Conservation (phyloP, 352 stramenopile genomes). For the Globisporangium nagaii region DNA sequence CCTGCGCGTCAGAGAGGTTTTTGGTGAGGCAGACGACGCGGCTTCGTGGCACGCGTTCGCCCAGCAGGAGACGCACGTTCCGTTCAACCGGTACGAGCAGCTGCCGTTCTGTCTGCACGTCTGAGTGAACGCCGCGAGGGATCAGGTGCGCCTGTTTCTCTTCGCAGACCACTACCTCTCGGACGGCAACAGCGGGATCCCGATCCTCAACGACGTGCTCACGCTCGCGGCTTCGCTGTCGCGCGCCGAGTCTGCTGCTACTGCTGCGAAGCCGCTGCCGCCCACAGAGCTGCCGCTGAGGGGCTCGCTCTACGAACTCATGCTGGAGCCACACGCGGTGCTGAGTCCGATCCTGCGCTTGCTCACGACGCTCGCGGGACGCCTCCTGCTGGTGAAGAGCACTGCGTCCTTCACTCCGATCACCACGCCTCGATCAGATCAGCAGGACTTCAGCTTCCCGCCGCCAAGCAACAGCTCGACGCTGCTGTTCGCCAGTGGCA, state of each 20-base stretch:
- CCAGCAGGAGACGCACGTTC: not conserved
- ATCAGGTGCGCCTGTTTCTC: constrained; percentile 29
- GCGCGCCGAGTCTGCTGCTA: constrained; percentile 5
- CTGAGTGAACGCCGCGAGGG: constrained; percentile 13
- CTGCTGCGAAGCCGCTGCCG: constrained; percentile 14
- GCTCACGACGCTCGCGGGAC: constrained; percentile 18
- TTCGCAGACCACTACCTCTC: constrained; percentile 46
- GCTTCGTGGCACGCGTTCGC: not conserved
- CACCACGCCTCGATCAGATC: constrained; percentile 21
- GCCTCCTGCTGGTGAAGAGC: constrained; percentile 18
- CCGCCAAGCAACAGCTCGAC: no score
- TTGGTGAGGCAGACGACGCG: not conserved
- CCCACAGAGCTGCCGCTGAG: constrained; percentile 4
- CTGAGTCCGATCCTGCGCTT: no score
- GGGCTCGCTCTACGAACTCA: constrained; percentile 42
- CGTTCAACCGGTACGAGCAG: constrained; percentile 6
- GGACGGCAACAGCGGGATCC: constrained; percentile 25
- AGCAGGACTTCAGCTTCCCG: constrained; percentile 17
- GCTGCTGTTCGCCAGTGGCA: constrained; percentile 26
- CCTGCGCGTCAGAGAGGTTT: not conserved
- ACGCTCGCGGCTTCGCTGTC: not conserved
- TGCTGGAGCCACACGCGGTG: constrained; percentile 16
- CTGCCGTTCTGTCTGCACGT: constrained; percentile 15
- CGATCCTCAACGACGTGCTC: constrained; percentile 32
- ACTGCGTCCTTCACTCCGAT: constrained; percentile 17